Conservation (phyloP, 352 stramenopile genomes). For the Phytophthora sansomeana region DNA sequence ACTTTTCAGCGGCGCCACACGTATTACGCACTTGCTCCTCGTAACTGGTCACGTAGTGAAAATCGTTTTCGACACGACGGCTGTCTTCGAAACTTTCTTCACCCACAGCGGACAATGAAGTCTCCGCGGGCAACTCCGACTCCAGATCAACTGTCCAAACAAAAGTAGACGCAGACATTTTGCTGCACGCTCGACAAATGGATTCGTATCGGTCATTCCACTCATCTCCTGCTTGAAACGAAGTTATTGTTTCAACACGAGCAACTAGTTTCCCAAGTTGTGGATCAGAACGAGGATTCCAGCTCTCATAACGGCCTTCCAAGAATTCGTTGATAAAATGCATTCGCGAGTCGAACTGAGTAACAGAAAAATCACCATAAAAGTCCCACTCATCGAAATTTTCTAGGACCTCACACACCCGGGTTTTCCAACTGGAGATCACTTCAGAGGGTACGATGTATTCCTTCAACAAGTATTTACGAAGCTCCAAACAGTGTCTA, state of each 20-base stretch:
- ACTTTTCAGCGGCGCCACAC: not conserved
- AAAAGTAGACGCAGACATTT: not conserved
- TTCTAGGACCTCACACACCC: not conserved
- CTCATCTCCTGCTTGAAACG: not conserved
- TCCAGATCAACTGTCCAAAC: not conserved
- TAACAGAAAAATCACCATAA: not conserved
- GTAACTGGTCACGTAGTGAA: not conserved
- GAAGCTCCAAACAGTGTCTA: conserved; percentile 3
- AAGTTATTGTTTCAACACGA: not conserved
- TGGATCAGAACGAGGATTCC: not conserved
- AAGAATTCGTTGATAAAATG: conserved; percentile 10
- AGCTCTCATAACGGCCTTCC: conserved; percentile 9
- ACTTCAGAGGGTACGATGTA: conserved; percentile 11
- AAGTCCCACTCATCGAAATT: too few relatives aligned
- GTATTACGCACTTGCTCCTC: not conserved
- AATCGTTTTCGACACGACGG: not conserved
- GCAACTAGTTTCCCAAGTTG: not conserved
- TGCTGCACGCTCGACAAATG: not conserved
- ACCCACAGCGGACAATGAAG: too few relatives aligned
- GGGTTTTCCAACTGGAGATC: not conserved
- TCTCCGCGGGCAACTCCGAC: not conserved
- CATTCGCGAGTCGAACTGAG: conserved; percentile 14
- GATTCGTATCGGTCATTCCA: not conserved
- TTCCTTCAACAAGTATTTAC: conserved; percentile 11
- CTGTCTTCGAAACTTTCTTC: too few relatives aligned